Evolutionary conservation across 306 rosid genomes (phyloP), one percentile per base, ranked within the genome.

Genomic region (Quercus gilva): DNA sequence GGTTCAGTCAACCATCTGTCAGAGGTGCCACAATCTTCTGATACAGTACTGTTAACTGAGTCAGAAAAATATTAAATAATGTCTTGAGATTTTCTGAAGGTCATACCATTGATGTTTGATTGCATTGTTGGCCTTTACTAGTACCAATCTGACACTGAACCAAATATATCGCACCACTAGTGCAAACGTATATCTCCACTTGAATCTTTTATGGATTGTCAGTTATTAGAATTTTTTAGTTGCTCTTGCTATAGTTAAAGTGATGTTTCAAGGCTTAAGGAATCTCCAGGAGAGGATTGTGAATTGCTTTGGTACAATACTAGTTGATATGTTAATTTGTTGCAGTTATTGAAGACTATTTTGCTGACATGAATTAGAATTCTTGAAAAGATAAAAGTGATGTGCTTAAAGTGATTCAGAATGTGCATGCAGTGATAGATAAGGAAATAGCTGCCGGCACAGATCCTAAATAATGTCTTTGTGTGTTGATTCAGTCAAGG

Each of bases 401-500:
- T 55, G 84, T 94, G 72, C 90, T 92, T 79, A 88, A 88, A 85
- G 97, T 97, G 28, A 95, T 94, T 81, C 86, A 64, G 76, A 86
- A 84, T 72, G 95, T 94, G 51, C 95, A 92, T 83, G 90, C 94
- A 74, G 86, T 85, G 70, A 91, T 91, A 80, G 97, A 94, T 88
- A 89, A 86, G 88, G 97, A 89, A 85, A 85, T 91, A 80, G 94
- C 92, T 65, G 84, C 89, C 73, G 92, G 97, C 80, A 86, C 86
- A 76, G 83, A 84, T 84, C 97, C 97, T 45, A 86, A 88, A 80
- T 55, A 90, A 92, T 56, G 84, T 94, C 74, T 92, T 92, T 77
- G 82, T 94, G 77, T 94, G 98, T 59, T 97, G 98, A 83, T 87
- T 94, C 82, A 94, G 97, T 76, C 97, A 94, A 89, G 97, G 97